These are phyloP conservation scores for Leccinum fallax DNA, from an alignment of 1,284 basidiomycete genomes.

Conservation along the genomic window DNA sequence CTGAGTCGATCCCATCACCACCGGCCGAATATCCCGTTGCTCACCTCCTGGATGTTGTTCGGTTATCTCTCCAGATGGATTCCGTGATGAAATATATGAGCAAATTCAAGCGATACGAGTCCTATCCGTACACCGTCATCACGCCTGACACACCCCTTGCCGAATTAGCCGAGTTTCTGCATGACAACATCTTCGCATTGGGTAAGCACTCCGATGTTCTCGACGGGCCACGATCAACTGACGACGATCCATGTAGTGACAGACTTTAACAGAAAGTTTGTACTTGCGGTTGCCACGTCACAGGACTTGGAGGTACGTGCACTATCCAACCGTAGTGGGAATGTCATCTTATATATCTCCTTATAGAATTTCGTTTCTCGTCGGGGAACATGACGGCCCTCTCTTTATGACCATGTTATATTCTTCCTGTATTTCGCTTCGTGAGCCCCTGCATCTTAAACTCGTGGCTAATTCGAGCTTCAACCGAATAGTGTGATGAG, in stretches of 20 bases:
- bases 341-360: constrained; percentile 5
- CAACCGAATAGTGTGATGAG: background rate
- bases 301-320: constrained; percentile 73
- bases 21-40: background rate
- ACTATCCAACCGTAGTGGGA: background rate
- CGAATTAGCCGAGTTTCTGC: constrained; percentile 77
- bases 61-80: constrained; percentile 49
- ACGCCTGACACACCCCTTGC: constrained; percentile 77
- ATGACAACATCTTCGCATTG: constrained; percentile 73
- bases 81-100: constrained; percentile 70
- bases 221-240: background rate
- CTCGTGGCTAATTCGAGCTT: background rate
- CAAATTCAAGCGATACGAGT: constrained; percentile 71
- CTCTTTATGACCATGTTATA: background rate
- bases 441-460: background rate
- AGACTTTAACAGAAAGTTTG: constrained; percentile 81
- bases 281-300: constrained; percentile 79
- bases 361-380: constrained; percentile 57
- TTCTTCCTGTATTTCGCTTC: constrained; percentile 2
- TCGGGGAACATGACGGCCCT: constrained; percentile 42
- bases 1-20: background rate
- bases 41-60: background rate
- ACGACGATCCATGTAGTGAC: constrained; percentile 60
- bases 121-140: constrained; percentile 75
- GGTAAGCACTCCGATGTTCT: constrained; percentile 47